Evolutionary conservation across 176 grass and related monocot genomes (phyloP).

Genomic region (Bothriochloa decipiens): DNA sequence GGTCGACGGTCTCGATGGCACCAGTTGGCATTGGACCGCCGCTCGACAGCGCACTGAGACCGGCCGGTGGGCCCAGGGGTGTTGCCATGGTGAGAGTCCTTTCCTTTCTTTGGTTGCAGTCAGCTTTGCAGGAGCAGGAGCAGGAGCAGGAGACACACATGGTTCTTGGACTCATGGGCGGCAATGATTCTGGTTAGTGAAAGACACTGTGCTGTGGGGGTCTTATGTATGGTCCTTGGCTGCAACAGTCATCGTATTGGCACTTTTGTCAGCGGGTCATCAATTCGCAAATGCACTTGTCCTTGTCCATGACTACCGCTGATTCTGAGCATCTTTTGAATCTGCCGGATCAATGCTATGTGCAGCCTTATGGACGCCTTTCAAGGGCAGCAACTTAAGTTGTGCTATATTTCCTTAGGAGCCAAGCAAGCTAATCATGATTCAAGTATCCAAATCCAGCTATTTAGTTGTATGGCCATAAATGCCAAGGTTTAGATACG

Average conservation of each 20-base stretch:
- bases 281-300: background rate
- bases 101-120: background rate
- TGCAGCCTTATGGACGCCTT: background rate
- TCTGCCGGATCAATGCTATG: background rate
- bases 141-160: conserved; percentile 17
- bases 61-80: background rate
- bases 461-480: background rate
- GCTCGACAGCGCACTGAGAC: background rate
- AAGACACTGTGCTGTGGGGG: background rate
- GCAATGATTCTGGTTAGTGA: conserved; percentile 26
- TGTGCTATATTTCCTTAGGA: background rate
- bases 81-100: conserved; percentile 3
- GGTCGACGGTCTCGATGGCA: background rate
- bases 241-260: conserved; percentile 12
- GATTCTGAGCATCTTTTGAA: background rate
- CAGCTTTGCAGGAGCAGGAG: background rate
- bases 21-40: background rate
- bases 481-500: background rate
- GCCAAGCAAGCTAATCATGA: background rate
- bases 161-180: conserved; percentile 12
- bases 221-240: conserved; percentile 27
- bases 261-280: conserved; percentile 17
- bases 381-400: background rate
- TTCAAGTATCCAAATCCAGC: background rate
- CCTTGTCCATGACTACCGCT: background rate